phyloP scores from a whole-genome alignment of 257 asterid species.

The Orobanche coerulescens region DNA sequence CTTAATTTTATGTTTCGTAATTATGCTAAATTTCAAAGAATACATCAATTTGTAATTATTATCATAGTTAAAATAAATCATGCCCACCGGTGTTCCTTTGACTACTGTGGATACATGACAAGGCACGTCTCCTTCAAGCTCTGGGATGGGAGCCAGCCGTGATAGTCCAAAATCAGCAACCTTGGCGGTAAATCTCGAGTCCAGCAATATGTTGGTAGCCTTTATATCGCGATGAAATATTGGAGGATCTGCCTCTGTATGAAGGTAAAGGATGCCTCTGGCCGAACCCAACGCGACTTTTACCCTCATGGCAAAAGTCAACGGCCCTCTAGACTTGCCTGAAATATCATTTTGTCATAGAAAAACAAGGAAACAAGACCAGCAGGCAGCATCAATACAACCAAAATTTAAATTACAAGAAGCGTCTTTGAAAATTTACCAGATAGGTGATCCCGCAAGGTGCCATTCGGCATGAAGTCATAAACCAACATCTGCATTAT shows the following conservation, averaged over 20 bases:
- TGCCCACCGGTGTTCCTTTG: conserved; percentile 92
- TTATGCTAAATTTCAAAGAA: too few species aligned
- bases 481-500: conserved; percentile 84
- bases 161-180: conserved; percentile 98
- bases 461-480: conserved; percentile 87
- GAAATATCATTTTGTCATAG: conserved; percentile 10
- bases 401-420: background rate
- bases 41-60: too few species aligned
- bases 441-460: conserved; percentile 78
- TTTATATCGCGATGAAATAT: conserved; percentile 97
- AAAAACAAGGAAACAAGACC: background rate
- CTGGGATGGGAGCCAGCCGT: conserved; percentile 79
- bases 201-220: conserved; percentile 85
- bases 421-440: conserved; percentile 33
- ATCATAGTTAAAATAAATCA: too few species aligned
- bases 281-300: conserved; percentile 74
- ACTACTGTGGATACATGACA: conserved; percentile 87
- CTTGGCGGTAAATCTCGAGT: conserved; percentile 63
- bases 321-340: conserved; percentile 58
- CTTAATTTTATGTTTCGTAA: too few species aligned
- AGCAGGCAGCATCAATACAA: background rate
- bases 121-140: conserved; percentile 69
- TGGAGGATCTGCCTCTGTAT: conserved; percentile 95
- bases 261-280: conserved; percentile 90
- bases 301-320: conserved; percentile 61